A percentile compares a stretch with the other conserved stretches of the same genome.
These are phyloP conservation scores for Podospora didyma DNA, from an alignment of 495 filamentous ascomycete species.

Conservation along the genomic window DNA sequence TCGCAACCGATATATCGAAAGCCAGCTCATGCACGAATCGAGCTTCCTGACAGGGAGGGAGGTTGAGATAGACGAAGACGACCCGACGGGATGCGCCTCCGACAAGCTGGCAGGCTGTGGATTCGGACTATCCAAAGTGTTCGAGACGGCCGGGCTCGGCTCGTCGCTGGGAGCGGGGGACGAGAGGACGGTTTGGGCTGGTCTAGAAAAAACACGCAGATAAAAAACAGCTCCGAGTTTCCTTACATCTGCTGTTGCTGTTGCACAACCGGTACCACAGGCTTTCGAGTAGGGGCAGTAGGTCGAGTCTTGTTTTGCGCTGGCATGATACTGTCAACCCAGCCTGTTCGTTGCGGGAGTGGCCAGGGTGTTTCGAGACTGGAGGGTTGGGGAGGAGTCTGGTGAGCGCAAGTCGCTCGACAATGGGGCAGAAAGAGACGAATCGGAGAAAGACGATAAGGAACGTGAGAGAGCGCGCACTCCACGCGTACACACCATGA, in stretches of 20 bases:
- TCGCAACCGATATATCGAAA: background rate
- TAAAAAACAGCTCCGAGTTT: background rate
- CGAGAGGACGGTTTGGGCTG: slow-evolving; percentile 36
- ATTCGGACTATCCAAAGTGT: slow-evolving; percentile 26
- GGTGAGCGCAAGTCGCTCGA: background rate
- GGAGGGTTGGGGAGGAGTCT: background rate
- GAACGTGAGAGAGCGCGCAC: no score
- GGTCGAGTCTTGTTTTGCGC: slow-evolving; percentile 26
- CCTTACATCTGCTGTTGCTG: slow-evolving; percentile 11
- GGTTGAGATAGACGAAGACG: slow-evolving; percentile 1
- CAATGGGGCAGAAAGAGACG: background rate
- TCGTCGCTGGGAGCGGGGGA: slow-evolving; percentile 57
- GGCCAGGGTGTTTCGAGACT: slow-evolving; percentile 8
- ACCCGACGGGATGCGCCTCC: slow-evolving; percentile 10
- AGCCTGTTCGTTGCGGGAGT: slow-evolving; percentile 5
- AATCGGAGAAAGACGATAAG: background rate
- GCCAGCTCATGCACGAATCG: slow-evolving; percentile 20
- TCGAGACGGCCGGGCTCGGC: slow-evolving; percentile 37
- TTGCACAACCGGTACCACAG: slow-evolving; percentile 1
- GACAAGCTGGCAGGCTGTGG: slow-evolving; percentile 8
- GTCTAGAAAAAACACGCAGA: slow-evolving; percentile 11
- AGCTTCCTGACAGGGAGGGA: slow-evolving; percentile 17
- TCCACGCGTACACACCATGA: background rate
- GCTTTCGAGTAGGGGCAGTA: slow-evolving; percentile 1
- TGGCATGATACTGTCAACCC: slow-evolving; percentile 17